These are phyloP conservation scores for Lecanicillium sp. DNA, from an alignment of 2,329 filamentous ascomycete species.

Conservation along the genomic window DNA sequence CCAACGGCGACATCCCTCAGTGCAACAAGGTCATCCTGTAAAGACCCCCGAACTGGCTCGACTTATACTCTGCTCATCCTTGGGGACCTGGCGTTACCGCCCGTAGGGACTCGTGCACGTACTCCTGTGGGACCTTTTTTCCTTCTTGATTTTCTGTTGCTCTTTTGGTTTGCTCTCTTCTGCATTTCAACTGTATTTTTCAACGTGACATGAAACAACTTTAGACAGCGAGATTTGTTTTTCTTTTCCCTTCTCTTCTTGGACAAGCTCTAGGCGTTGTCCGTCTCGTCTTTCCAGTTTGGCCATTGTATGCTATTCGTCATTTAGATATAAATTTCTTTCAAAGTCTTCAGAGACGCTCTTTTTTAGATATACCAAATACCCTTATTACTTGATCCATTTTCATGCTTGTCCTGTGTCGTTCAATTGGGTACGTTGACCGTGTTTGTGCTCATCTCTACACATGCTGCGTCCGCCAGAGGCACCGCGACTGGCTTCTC, in stretches of 20 bases:
- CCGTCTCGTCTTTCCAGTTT: background rate
- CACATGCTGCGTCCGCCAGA: constrained; percentile 63
- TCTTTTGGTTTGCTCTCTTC: too few relatives aligned
- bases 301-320: background rate
- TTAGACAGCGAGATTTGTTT: constrained; percentile 11
- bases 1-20: constrained; percentile 66
- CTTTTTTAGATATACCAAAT: background rate
- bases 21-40: constrained; percentile 34
- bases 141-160: background rate
- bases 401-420: background rate
- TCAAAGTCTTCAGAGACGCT: background rate
- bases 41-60: background rate
- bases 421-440: background rate
- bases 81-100: background rate
- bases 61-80: background rate
- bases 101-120: constrained; percentile 2
- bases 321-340: background rate
- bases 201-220: constrained; percentile 12
- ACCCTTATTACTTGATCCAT: background rate
- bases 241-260: background rate
- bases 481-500: constrained; percentile 70
- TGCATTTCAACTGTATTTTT: constrained; percentile 12
- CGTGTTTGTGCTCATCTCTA: constrained; percentile 43
- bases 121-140: background rate
- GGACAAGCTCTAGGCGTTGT: background rate